phyloP scores from a whole-genome alignment of 2,329 filamentous ascomycete species.

The Ascochyta rabiei region DNA sequence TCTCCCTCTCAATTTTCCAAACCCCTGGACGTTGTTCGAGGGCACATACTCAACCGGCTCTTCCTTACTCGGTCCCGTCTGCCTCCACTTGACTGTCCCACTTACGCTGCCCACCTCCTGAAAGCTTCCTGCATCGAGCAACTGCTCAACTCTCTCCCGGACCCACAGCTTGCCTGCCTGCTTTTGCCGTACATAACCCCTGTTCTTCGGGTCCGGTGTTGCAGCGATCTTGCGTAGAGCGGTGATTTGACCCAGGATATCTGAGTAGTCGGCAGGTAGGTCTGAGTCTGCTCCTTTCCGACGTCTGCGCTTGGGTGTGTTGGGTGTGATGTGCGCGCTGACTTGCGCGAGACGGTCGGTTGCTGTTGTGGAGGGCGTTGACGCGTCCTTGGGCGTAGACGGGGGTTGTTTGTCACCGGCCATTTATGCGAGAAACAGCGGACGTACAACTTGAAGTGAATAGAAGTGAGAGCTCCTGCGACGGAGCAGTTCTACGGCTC shows the following conservation, averaged over 20 bases:
- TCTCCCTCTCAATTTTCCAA: conserved; percentile 59
- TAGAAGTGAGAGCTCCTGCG: conserved; percentile 11
- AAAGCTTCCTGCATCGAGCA: conserved; percentile 64
- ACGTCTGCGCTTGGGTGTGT: conserved; percentile 46
- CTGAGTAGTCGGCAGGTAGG: conserved; percentile 66
- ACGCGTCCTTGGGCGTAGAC: conserved; percentile 21
- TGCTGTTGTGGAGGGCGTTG: conserved; percentile 38
- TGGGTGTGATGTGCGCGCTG: conserved; percentile 50
- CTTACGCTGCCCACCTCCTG: conserved; percentile 66
- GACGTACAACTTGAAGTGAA: neutral
- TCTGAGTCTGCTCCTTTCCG: conserved; percentile 46
- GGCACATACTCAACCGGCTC: conserved; percentile 61
- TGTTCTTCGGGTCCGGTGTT: conserved; percentile 60
- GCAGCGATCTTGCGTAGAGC: conserved; percentile 59
- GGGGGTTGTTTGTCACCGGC: conserved; percentile 28
- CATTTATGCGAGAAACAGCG: conserved; percentile 20
- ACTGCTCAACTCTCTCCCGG: conserved; percentile 62
- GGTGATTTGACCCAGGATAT: conserved; percentile 64
- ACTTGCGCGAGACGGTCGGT: conserved; percentile 56
- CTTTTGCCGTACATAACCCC: conserved; percentile 68
- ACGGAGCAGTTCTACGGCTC: conserved; percentile 18
- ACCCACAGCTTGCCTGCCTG: conserved; percentile 70
- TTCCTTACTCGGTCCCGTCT: conserved; percentile 52
- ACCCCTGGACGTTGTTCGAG: conserved; percentile 68
- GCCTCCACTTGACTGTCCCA: conserved; percentile 65